Percentiles rank a stretch among this genome's conserved stretches.
Evolutionary conservation across 331 rosid species (phyloP).

Genomic region (Malus hybrid): DNA sequence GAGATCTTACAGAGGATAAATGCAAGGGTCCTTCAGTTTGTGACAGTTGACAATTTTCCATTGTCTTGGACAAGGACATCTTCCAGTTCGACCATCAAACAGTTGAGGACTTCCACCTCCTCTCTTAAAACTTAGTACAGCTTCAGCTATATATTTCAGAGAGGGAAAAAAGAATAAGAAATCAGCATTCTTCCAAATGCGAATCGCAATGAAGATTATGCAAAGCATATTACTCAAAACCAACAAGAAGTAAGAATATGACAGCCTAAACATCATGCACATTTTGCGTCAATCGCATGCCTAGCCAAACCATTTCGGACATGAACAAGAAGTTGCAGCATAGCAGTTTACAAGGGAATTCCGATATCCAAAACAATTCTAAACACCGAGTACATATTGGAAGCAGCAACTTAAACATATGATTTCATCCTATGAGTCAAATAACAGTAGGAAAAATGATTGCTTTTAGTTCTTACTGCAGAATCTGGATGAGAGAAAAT

Average conservation of each 20-base stretch:
- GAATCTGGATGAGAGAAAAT: too few species aligned
- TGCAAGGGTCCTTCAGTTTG: conserved; percentile 39
- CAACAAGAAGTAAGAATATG: not conserved
- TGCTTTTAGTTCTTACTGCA: too few species aligned
- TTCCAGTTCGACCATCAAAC: conserved; percentile 16
- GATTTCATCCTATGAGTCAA: not conserved
- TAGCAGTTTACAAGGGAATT: not conserved
- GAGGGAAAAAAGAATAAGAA: not conserved
- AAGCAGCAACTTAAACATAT: not conserved
- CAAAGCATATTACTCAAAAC: not conserved
- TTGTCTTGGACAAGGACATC: conserved; percentile 38
- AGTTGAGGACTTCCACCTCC: conserved; percentile 18
- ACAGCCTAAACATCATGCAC: not conserved
- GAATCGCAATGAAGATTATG: not conserved
- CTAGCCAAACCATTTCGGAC: not conserved
- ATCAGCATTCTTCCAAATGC: not conserved
- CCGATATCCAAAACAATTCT: not conserved
- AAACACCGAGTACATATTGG: not conserved
- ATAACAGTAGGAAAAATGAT: not conserved
- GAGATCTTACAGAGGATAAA: conserved; percentile 42
- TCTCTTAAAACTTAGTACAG: conserved; percentile 32
- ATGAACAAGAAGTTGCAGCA: not conserved
- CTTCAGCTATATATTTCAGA: conserved; percentile 40
- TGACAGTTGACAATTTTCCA: conserved; percentile 34
- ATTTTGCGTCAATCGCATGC: not conserved